Percentiles rank a stretch among this genome's conserved stretches.
These are phyloP conservation scores for Chaetomiaceae sp. DNA, from an alignment of 2,329 filamentous ascomycete genomes.

Conservation along the genomic window DNA sequence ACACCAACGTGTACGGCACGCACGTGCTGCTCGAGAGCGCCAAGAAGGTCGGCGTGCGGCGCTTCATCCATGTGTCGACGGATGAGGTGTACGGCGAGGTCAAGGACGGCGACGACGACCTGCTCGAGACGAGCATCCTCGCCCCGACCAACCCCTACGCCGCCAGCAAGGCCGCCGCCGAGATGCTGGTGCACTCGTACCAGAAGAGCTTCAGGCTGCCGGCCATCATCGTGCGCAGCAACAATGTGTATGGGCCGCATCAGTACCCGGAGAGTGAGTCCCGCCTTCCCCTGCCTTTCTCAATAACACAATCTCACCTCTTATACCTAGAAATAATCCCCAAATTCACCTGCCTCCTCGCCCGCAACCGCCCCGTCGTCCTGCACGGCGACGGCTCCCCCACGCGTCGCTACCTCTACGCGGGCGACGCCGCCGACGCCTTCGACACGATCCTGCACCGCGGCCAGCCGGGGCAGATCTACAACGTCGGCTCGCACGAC, in stretches of 20 bases:
- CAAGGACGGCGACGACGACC: conserved; percentile 64
- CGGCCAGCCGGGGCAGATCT: conserved; percentile 68
- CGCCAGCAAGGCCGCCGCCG: conserved; percentile 74
- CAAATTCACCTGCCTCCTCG: conserved; percentile 71
- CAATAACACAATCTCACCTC: not conserved
- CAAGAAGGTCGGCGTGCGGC: conserved; percentile 63
- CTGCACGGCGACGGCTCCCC: conserved; percentile 74
- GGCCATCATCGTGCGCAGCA: conserved; percentile 73
- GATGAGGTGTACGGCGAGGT: conserved; percentile 85
- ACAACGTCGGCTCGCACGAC: conserved; percentile 76
- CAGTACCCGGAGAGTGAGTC: conserved; percentile 75
- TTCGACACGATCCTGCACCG: conserved; percentile 81
- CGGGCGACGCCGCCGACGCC: conserved; percentile 73
- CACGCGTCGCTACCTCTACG: conserved; percentile 72
- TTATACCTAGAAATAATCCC: conserved; percentile 66
- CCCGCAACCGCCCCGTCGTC: conserved; percentile 61
- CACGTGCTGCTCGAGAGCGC: conserved; percentile 75
- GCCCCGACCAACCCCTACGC: conserved; percentile 79
- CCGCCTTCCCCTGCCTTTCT: not conserved
- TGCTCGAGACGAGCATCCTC: conserved; percentile 68
- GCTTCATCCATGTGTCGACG: conserved; percentile 78
- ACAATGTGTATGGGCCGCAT: conserved; percentile 82
- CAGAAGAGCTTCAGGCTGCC: conserved; percentile 78
- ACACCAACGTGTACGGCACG: conserved; percentile 80
- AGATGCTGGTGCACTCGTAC: conserved; percentile 86